Base-by-base conservation (phyloP, 2,329 filamentous ascomycete species). In the Botrytis byssoidea region DNA sequence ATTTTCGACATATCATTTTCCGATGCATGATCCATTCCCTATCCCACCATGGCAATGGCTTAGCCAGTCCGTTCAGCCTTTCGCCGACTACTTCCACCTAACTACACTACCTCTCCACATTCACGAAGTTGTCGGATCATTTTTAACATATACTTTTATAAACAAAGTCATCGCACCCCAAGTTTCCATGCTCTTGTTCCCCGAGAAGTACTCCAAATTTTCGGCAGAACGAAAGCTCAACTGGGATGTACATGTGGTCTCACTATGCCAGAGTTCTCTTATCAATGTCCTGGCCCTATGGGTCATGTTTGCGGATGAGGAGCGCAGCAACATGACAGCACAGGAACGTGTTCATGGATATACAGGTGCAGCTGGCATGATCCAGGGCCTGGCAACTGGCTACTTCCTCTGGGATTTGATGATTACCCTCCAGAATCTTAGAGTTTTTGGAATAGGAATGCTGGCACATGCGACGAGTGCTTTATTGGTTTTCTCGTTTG, bases 161-260 rank as follows among this genome's bases (percentile, higher is more conserved):
- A 89, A 90, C 82, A 85, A 85, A 77, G 86, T 89, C 75, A 79
- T 94, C 75, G 92, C 93, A 70, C 93, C 93, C 10, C 79, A 85
- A 59, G 71, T 95, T 51, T 94, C 92, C 48, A 85, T 83, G 64
- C 80, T 84, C 73, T 81, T 94, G 74, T 90, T 92, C 76, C 89
- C 91, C 4, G 78, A 85, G 64, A 85, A 88, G 77, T 96, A 96
- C 83, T 81, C 85, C 46, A 83, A 83, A 66, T 86, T 93, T 77
- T 88, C 89, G 67, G 83, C 85, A 40, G 93, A 91, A 73, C 88
- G 87, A 80, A 83, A 83, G 63, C 85, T 94, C 75, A 96, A 92
- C 85, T 96, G 93, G 93, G 90, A 97, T 81, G 91, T 94, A 37
- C 93, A 95, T 81, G 90, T 95, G 72, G 93, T 96, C 46, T 94